A percentile compares a stretch with the other conserved stretches of the same genome.
These are phyloP conservation scores for Wickerhamiella galacta DNA, from an alignment of 805 yeast genomes.

Conservation along the genomic window DNA sequence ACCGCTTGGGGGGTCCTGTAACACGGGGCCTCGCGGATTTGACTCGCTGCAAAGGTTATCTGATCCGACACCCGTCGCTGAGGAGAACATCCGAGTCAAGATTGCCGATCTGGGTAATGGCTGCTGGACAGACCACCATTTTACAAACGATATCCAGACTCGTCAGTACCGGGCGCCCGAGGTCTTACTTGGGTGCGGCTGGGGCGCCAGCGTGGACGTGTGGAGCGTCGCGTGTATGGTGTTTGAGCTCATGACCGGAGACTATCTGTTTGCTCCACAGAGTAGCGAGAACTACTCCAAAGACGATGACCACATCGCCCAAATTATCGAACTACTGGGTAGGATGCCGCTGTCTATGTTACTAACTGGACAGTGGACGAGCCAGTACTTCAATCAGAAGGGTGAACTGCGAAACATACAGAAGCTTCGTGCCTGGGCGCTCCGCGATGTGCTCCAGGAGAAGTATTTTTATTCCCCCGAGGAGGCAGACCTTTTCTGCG, in stretches of 20 bases:
- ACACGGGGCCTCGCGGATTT: no score
- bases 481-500: slow-evolving; percentile 59
- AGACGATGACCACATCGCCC: slow-evolving; percentile 94
- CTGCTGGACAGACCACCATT: slow-evolving; percentile 64
- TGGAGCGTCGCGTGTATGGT: slow-evolving; percentile 93
- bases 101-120: slow-evolving; percentile 92
- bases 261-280: slow-evolving; percentile 82
- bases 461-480: slow-evolving; percentile 58
- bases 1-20: no score
- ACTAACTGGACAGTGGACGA: slow-evolving; percentile 42
- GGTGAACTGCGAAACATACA: slow-evolving; percentile 65
- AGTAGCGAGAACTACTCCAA: slow-evolving; percentile 42
- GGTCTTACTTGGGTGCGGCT: slow-evolving; percentile 54
- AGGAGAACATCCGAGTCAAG: slow-evolving; percentile 49
- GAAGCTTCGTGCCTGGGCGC: slow-evolving; percentile 78
- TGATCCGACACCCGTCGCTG: neutral
- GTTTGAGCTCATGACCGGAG: slow-evolving; percentile 87
- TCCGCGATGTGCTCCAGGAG: slow-evolving; percentile 63
- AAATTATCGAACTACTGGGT: slow-evolving; percentile 72
- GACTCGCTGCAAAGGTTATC: no score
- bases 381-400: slow-evolving; percentile 43
- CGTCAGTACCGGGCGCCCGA: slow-evolving; percentile 91
- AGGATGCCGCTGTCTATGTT: slow-evolving; percentile 43
- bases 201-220: slow-evolving; percentile 93
- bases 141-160: slow-evolving; percentile 80